Percentiles rank a stretch among this genome's conserved stretches.
Evolutionary conservation across 2,329 filamentous ascomycete genomes (phyloP).

Genomic region (Arthrobotrys sinensis): DNA sequence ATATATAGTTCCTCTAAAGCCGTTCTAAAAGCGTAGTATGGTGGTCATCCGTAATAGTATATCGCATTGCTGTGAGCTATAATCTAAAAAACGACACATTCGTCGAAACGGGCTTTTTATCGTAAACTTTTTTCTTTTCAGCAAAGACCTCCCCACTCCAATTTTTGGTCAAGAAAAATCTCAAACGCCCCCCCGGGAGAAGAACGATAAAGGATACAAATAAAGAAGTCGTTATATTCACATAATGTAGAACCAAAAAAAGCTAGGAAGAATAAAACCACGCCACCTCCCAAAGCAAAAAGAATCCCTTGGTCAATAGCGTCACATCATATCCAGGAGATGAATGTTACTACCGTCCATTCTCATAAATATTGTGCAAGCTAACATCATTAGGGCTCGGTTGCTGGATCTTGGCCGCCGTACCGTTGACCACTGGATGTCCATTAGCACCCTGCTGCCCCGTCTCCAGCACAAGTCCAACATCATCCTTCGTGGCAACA

Average conservation of each 20-base stretch:
- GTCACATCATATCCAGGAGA: background rate
- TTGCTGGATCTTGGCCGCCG: constrained; percentile 47
- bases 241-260: background rate
- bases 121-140: background rate
- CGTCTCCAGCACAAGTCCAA: constrained; percentile 74
- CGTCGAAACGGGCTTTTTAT: constrained; percentile 6
- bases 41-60: background rate
- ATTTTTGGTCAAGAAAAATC: constrained; percentile 1
- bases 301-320: background rate
- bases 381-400: constrained; percentile 60
- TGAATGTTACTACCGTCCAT: constrained; percentile 51
- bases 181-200: constrained; percentile 18
- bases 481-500: constrained; percentile 74
- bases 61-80: constrained; percentile 18
- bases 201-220: background rate
- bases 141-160: constrained; percentile 8
- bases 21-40: no score
- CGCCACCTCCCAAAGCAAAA: constrained; percentile 5
- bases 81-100: constrained; percentile 6
- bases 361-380: constrained; percentile 60
- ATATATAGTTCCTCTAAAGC: background rate
- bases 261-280: background rate
- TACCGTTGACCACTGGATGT: constrained; percentile 24
- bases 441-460: constrained; percentile 73
- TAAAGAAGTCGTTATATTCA: constrained; percentile 12